These are phyloP conservation scores for Saturnispora besseyi DNA, from an alignment of 805 yeast species.

Conservation along the genomic window DNA sequence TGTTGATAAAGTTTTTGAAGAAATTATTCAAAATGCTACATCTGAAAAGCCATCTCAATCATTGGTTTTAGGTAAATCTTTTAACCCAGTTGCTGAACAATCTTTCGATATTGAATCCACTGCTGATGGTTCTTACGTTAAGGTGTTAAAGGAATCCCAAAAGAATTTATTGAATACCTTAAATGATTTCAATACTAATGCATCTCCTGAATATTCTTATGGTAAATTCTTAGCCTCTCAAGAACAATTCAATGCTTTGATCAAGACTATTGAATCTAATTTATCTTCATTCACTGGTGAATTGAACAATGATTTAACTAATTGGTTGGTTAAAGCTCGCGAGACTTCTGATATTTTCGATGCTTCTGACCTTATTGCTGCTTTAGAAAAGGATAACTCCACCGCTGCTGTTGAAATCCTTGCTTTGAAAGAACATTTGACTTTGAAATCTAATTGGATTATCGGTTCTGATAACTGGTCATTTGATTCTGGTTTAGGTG, in stretches of 20 bases:
- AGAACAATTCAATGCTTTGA: conserved; percentile 40
- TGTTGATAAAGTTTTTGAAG: conserved; percentile 20
- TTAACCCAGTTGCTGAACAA: conserved; percentile 19
- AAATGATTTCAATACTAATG: conserved; percentile 48
- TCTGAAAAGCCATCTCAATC: conserved; percentile 52
- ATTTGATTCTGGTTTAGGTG: conserved; percentile 84
- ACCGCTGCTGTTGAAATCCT: conserved; percentile 37
- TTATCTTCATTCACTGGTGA: conserved; percentile 37
- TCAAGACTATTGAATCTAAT: conserved; percentile 38
- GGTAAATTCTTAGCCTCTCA: conserved; percentile 60
- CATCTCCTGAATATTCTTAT: conserved; percentile 78
- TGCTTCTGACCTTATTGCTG: conserved; percentile 24
- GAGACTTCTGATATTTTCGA: conserved; percentile 26
- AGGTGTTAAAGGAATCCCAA: conserved; percentile 57
- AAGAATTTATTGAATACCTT: conserved; percentile 38
- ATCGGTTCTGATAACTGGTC: conserved; percentile 95
- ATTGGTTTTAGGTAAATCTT: conserved; percentile 45
- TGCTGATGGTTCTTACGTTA: conserved; percentile 64
- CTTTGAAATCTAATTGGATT: conserved; percentile 59
- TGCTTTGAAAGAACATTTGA: conserved; percentile 37
- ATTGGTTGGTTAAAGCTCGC: conserved; percentile 57
- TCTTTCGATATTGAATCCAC: conserved; percentile 43
- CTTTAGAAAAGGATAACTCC: conserved; percentile 20
- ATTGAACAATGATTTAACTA: conserved; percentile 49
- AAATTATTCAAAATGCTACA: conserved; percentile 21